Evolutionary conservation across 495 filamentous ascomycete genomes (phyloP).

Genomic region (Hypomontagnella monticulosa): DNA sequence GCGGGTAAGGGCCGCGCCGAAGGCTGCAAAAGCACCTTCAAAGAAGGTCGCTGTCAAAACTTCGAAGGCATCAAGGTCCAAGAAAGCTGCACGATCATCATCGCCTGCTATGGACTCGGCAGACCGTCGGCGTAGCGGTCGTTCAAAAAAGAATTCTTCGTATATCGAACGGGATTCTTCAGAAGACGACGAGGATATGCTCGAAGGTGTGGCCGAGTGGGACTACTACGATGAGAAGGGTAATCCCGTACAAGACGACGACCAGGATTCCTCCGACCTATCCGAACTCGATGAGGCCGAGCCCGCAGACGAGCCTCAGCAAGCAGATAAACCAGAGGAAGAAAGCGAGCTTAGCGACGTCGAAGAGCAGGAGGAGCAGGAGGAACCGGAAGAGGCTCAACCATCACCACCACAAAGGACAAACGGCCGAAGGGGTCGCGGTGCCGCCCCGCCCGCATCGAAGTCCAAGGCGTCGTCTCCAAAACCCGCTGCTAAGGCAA

Average conservation of each 20-base stretch:
- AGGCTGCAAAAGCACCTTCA: conserved; percentile 43
- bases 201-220: conserved; percentile 64
- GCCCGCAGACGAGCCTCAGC: conserved; percentile 29
- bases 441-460: conserved; percentile 22
- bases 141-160: conserved; percentile 51
- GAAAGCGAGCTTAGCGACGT: conserved; percentile 44
- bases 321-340: conserved; percentile 32
- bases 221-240: conserved; percentile 54
- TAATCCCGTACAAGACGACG: conserved; percentile 32
- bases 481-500: conserved; percentile 40
- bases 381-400: conserved; percentile 22
- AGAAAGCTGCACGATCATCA: conserved; percentile 43
- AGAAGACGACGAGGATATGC: conserved; percentile 67
- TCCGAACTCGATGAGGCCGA: conserved; percentile 38
- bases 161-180: conserved; percentile 63
- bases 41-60: conserved; percentile 46
- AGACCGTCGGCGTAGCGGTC: conserved; percentile 62
- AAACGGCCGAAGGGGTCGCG: conserved; percentile 39
- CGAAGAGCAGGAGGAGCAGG: conserved; percentile 34
- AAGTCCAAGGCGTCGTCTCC: conserved; percentile 33
- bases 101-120: conserved; percentile 44
- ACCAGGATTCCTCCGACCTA: conserved; percentile 36
- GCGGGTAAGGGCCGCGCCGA: conserved; percentile 44
- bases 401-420: conserved; percentile 30
- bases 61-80: conserved; percentile 48